Evolutionary conservation across 495 filamentous ascomycete species (phyloP).

Genomic region (Penicillium subrubescens): DNA sequence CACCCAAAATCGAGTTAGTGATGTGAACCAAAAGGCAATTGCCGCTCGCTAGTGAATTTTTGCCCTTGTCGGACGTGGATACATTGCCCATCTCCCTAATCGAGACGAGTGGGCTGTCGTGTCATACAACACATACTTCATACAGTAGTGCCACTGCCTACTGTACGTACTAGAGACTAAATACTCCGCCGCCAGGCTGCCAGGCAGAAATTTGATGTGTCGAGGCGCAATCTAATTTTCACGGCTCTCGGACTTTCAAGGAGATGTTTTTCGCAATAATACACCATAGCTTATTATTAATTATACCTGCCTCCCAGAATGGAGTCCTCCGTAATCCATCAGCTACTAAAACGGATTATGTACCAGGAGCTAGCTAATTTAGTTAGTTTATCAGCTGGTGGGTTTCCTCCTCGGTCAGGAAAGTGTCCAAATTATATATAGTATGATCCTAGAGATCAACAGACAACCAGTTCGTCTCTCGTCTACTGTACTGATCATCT

Average conservation of each 20-base stretch:
- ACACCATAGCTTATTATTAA: not conserved
- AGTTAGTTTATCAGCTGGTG: not conserved
- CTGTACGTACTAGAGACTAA: not conserved
- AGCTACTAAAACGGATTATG: not conserved
- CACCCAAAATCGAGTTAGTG: not conserved
- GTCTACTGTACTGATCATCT: too few species aligned
- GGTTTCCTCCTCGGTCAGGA: not conserved
- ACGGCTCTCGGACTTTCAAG: not conserved
- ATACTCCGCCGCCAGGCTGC: not conserved
- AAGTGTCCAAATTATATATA: not conserved
- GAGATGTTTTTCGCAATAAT: not conserved
- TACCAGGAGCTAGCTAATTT: not conserved
- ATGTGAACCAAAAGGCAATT: not conserved
- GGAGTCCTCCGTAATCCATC: not conserved
- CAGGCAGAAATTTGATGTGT: not conserved
- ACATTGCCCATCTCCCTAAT: not conserved
- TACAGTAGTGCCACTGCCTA: too few species aligned
- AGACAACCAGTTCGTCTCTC: not conserved
- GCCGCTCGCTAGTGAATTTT: not conserved
- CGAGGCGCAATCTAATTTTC: slow-evolving; percentile 1
- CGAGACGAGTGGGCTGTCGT: not conserved
- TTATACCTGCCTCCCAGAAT: not conserved
- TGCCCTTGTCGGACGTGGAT: not conserved
- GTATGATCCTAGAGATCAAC: not conserved
- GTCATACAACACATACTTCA: not conserved